Evolutionary conservation across 208 protist genomes (phyloP), one percentile per base, ranked within the genome.

Genomic region (Leishmania mexicana): DNA sequence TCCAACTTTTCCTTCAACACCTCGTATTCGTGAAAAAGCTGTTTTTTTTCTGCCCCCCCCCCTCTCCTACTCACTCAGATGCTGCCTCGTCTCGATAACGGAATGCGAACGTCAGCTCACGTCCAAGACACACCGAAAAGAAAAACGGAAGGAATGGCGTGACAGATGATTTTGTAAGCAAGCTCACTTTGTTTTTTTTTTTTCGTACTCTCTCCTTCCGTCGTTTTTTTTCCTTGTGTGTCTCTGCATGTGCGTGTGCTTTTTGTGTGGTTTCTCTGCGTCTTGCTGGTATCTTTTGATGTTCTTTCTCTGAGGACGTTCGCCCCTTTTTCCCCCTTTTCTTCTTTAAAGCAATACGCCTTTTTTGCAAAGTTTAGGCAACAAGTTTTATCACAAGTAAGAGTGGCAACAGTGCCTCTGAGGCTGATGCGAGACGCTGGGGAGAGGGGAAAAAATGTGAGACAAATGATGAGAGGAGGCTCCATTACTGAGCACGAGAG

Each of bases 141-240:
- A 19, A 15, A 62, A 76, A n/a, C 1, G 21, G 38, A 76, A 62
- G 5, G 35, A 62, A 62, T 0, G 51, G 73, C n/a, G 15, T 31
- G 38, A 28, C n/a, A 40, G 11, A 28, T 10, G 19, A 31, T 76
- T 58, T 64, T n/a, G 42, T 40, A 62, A 49, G 11, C 2, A 76
- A 28, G 17, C 10, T 24, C n/a, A 21, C 0, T 47, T 62, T 13
- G 62, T 28, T 76, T 28, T 35, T 54, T 6, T 47, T 76, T 60
- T 47, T 42, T 40, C 17, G 31, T 40, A 31, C n/a, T 38, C n/a
- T 71, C 38, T 28, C 31, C 38, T 47, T 28, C 10, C 70, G 10
- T 21, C 70, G 10, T 75, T 35, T 72, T n/a, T 47, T 83, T 49
- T 73, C 83, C 75, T 79, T 60, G 10, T 83, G 38, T 60, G 13